Conservation (phyloP, 768 basidiomycete genomes). For the Boletus rex-veris region DNA sequence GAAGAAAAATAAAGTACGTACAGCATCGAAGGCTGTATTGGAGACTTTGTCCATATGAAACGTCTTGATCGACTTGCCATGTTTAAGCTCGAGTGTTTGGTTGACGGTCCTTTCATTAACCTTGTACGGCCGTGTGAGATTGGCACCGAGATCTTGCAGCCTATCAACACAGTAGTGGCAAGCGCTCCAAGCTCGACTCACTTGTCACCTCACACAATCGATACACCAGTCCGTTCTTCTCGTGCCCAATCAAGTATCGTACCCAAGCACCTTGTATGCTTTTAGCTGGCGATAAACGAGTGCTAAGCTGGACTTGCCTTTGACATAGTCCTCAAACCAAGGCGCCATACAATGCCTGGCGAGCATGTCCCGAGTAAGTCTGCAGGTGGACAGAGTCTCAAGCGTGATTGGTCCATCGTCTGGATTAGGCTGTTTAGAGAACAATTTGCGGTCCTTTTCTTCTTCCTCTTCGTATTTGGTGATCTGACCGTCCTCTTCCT, state of each 20-base stretch:
- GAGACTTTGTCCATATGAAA: conserved; percentile 88
- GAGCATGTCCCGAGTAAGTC: conserved; percentile 66
- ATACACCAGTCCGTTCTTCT: conserved; percentile 60
- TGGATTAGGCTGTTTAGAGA: conserved; percentile 40
- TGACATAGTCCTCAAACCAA: conserved; percentile 83
- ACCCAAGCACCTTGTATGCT: conserved; percentile 71
- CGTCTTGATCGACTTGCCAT: conserved; percentile 59
- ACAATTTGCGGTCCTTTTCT: conserved; percentile 53
- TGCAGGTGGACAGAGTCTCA: conserved; percentile 57
- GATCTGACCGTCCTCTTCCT: conserved; percentile 77
- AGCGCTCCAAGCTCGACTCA: conserved; percentile 38
- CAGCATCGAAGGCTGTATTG: conserved; percentile 61
- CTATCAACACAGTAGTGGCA: neutral
- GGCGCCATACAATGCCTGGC: conserved; percentile 70
- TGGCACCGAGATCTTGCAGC: conserved; percentile 47
- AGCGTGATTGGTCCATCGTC: conserved; percentile 49
- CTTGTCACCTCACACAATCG: conserved; percentile 78
- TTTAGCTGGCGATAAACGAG: conserved; percentile 4
- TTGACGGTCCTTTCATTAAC: conserved; percentile 63
- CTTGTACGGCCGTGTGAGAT: conserved; percentile 64
- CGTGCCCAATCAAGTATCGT: conserved; percentile 72
- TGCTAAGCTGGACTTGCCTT: conserved; percentile 45
- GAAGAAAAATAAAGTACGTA: conserved; percentile 34
- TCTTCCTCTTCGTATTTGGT: conserved; percentile 72
- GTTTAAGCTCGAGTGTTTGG: conserved; percentile 68